A percentile compares a stretch with the other conserved stretches of the same genome.
These are phyloP conservation scores for Reutealis trisperma DNA, from an alignment of 345 rosid species.

Conservation along the genomic window DNA sequence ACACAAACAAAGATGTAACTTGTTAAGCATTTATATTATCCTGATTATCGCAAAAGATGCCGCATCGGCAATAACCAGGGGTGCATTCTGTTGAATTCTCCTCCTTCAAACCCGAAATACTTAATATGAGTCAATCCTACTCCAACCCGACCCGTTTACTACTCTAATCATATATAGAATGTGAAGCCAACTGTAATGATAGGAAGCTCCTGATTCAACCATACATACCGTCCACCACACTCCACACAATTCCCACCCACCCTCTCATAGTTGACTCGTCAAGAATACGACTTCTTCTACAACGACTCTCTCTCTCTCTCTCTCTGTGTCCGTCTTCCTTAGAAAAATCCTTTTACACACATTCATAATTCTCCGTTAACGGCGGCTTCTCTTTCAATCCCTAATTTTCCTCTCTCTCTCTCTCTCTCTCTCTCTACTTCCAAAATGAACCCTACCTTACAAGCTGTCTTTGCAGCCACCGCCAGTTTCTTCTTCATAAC, in stretches of 20 bases:
- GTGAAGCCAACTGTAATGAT: too few relatives aligned
- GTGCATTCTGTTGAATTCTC: slow-evolving; percentile 54
- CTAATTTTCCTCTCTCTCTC: slow-evolving; percentile 4
- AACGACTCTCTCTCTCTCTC: neutral
- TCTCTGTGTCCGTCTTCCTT: slow-evolving; percentile 13
- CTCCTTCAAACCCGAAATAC: too few relatives aligned
- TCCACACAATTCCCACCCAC: slow-evolving; percentile 13
- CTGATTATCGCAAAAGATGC: slow-evolving; percentile 80
- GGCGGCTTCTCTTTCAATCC: slow-evolving; percentile 22
- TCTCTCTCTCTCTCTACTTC: neutral
- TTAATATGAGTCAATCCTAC: too few relatives aligned
- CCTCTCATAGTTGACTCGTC: slow-evolving; percentile 38
- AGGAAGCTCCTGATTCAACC: neutral
- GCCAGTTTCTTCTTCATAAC: slow-evolving; percentile 32
- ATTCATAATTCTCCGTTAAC: neutral
- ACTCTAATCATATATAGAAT: too few relatives aligned
- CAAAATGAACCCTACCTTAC: slow-evolving; percentile 14
- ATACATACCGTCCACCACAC: slow-evolving; percentile 4
- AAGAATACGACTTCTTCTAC: slow-evolving; percentile 20
- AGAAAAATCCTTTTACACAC: neutral
- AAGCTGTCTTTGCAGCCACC: slow-evolving; percentile 29
- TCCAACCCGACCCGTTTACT: too few relatives aligned
- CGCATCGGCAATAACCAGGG: slow-evolving; percentile 76
- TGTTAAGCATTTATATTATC: slow-evolving; percentile 26
- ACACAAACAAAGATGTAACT: neutral